phyloP scores from a whole-genome alignment of 139 green algal genomes.

The Chloropicon primus region DNA sequence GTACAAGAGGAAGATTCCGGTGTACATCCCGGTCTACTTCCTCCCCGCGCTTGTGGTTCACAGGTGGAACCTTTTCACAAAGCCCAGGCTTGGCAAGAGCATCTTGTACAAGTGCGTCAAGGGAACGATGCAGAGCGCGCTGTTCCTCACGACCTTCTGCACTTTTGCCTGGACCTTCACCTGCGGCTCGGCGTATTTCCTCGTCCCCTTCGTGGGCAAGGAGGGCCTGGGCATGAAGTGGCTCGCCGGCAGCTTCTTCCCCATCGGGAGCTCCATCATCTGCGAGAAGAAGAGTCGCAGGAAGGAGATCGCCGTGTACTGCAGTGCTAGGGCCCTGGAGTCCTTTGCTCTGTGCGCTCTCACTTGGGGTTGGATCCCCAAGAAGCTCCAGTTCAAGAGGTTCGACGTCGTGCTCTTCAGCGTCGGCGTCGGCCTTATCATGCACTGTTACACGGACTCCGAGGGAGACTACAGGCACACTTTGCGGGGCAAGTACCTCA shows the following conservation, averaged over 20 bases:
- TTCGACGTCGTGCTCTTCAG: background rate
- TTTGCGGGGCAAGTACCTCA: background rate
- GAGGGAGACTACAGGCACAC: background rate
- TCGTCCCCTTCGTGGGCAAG: background rate
- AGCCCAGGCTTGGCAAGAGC: background rate
- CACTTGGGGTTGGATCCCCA: background rate
- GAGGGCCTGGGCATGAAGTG: background rate
- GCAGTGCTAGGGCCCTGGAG: background rate
- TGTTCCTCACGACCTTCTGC: background rate
- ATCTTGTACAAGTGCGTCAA: background rate
- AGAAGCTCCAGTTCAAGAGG: background rate
- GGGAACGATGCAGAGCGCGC: background rate
- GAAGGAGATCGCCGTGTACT: background rate
- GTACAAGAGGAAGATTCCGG: background rate
- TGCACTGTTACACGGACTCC: background rate
- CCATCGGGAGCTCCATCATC: background rate
- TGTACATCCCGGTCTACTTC: background rate
- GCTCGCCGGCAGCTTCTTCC: background rate
- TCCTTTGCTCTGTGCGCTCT: background rate
- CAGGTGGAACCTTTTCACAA: background rate
- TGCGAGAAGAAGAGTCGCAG: background rate
- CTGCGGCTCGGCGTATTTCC: background rate
- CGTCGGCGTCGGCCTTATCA: background rate
- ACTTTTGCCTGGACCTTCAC: background rate
- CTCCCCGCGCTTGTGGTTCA: background rate